A percentile compares a stretch with the other conserved stretches of the same genome.
phyloP scores from a whole-genome alignment of 2,329 filamentous ascomycete species.

The Alternaria solani region DNA sequence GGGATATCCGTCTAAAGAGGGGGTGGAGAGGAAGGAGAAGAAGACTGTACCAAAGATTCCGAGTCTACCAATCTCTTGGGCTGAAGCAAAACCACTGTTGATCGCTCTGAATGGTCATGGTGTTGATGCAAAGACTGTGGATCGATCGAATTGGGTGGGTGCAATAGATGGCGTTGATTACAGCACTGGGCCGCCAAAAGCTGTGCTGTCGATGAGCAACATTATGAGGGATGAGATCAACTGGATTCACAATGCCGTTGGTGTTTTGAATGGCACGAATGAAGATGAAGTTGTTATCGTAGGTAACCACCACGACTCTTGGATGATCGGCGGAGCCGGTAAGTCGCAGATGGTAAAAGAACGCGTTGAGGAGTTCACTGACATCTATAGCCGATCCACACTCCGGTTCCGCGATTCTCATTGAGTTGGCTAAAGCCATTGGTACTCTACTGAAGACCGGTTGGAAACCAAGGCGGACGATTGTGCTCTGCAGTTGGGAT shows the following conservation, averaged over 20 bases:
- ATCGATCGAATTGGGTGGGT: constrained; percentile 47
- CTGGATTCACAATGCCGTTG: constrained; percentile 79
- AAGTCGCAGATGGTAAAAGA: not conserved
- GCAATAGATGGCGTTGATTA: constrained; percentile 41
- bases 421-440: constrained; percentile 60
- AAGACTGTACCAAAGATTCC: constrained; percentile 74
- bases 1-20: constrained; percentile 83
- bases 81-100: constrained; percentile 81
- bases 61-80: constrained; percentile 84
- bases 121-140: constrained; percentile 58
- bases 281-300: constrained; percentile 62
- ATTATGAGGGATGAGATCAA: constrained; percentile 77
- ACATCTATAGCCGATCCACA: constrained; percentile 57
- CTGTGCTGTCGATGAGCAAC: constrained; percentile 58
- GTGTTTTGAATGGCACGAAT: constrained; percentile 72
- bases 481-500: constrained; percentile 54
- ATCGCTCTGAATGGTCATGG: constrained; percentile 84
- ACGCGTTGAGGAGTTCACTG: not conserved
- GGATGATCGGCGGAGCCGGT: constrained; percentile 60
- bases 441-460: constrained; percentile 57
- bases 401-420: constrained; percentile 58
- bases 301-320: constrained; percentile 63
- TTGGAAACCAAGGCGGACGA: constrained; percentile 55
- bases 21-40: constrained; percentile 72
- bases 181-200: constrained; percentile 57